These are phyloP conservation scores for Wallacemonas rigidus DNA, from an alignment of 208 protist genomes.

Conservation along the genomic window DNA sequence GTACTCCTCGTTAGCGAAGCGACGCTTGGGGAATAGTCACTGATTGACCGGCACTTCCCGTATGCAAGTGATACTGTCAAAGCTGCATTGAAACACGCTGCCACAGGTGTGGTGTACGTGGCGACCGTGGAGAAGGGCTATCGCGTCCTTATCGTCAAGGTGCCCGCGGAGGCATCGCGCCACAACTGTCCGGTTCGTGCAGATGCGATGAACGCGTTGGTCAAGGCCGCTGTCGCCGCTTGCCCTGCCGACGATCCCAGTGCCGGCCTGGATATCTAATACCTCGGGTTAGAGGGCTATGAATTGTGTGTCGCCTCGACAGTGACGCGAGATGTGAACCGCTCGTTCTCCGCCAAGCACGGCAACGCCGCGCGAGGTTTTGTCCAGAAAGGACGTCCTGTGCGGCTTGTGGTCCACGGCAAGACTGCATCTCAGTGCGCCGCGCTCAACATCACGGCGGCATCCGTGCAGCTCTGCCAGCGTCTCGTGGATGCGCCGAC, in stretches of 20 bases:
- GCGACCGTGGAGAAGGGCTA: conserved; percentile 22
- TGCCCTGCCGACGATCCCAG: conserved; percentile 9
- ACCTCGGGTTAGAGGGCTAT: conserved; percentile 37
- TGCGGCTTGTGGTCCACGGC: conserved; percentile 48
- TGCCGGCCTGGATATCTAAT: conserved; percentile 56
- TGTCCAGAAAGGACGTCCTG: conserved; percentile 26
- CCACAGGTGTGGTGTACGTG: conserved; percentile 27
- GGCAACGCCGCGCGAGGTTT: conserved; percentile 48
- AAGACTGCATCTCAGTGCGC: conserved; percentile 21
- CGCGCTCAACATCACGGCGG: conserved; percentile 40
- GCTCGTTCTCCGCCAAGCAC: conserved; percentile 73
- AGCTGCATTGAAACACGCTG: conserved; percentile 16
- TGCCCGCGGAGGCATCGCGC: conserved; percentile 53
- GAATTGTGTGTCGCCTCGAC: conserved; percentile 43
- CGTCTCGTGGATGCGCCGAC: conserved; percentile 85
- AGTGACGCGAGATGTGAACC: conserved; percentile 56
- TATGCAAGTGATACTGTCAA: conserved; percentile 7
- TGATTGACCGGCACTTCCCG: conserved; percentile 3
- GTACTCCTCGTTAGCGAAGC: conserved; percentile 55
- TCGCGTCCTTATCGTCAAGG: conserved; percentile 49
- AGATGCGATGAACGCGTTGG: conserved; percentile 50
- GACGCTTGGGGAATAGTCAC: conserved; percentile 28
- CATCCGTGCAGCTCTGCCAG: conserved; percentile 69
- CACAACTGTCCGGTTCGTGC: conserved; percentile 79
- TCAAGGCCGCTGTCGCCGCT: conserved; percentile 45